Base-by-base conservation (phyloP, 2,329 filamentous ascomycete species). In the Fusarium drepaniforme region DNA sequence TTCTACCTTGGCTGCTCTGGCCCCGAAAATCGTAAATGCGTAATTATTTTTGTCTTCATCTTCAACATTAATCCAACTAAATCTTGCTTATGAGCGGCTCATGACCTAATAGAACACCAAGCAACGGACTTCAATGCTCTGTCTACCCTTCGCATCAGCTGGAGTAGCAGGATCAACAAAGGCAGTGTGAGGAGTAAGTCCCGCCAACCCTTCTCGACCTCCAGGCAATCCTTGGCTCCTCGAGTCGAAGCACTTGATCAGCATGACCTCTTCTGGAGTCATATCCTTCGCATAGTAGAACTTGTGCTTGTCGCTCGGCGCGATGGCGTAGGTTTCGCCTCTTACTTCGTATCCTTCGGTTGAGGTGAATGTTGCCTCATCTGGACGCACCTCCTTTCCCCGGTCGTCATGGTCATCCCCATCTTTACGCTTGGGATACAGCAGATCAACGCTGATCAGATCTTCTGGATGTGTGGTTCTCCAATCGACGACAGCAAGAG, bases 171-270 rank as follows among this genome's bases (percentile, higher is more conserved):
- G 77, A 0, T 79, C 78, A 11, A 76, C 68, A 21, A 79, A 79
- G 0, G 78, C 78, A 35, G 78, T 79, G 3, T 79, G 78, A 3
- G 77, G 78, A 0, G 78, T 79, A 12, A 77, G 64, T 0, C 69
- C 75, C 3, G 78, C 78, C 25, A 79, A 16, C 0, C 77, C 77
- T 21, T 73, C 58, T 35, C 62, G 42, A 0, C 78, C 78, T 0
- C 66, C 71, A 4, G 77, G 72, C n/a, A 74, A 72, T 7, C 74
- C 75, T 28, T 79, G 69, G 5, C 78, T 77, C 65, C 75, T 77
- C 0, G 78, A 79, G 46, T 79, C 78, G 13, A 77, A 79, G 12
- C 78, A 79, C 71, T 79, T 79, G 63, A 79, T 79, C 12, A 79
- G 53, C 77, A 79, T 78, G 9, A 74, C 77, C 59, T 79, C 78